A percentile compares a stretch with the other conserved stretches of the same genome.
Conservation (phyloP, 2,329 filamentous ascomycete species). For the Colletotrichum cuscutae region DNA sequence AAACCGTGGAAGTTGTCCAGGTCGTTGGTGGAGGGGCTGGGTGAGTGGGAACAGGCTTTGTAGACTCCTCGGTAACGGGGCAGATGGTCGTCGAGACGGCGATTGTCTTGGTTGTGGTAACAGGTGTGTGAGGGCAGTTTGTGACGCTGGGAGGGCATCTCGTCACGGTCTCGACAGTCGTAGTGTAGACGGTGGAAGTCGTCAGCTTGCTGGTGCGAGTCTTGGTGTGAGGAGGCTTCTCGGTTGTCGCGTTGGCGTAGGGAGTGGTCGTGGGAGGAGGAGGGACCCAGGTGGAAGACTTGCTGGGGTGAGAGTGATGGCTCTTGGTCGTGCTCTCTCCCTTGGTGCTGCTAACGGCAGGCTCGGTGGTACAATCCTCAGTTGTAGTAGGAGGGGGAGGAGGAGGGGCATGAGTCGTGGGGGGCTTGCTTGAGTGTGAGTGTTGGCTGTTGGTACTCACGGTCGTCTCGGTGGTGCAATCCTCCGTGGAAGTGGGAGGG, state of each 20-base stretch:
- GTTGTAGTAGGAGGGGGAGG: neutral
- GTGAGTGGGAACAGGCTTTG: neutral
- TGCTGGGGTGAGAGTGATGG: neutral
- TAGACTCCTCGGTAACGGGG: conserved; percentile 33
- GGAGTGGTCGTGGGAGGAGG: conserved; percentile 2
- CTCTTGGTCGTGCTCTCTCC: neutral
- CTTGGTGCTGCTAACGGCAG: neutral
- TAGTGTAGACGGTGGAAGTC: conserved; percentile 53
- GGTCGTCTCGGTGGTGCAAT: neutral
- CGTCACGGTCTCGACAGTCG: conserved; percentile 60
- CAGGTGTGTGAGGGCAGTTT: conserved; percentile 37
- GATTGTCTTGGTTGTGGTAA: conserved; percentile 51
- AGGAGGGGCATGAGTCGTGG: neutral
- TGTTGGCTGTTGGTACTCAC: neutral
- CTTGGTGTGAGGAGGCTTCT: conserved; percentile 9
- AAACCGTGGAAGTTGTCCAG: conserved; percentile 35
- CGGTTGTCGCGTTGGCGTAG: conserved; percentile 2
- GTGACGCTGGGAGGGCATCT: conserved; percentile 28
- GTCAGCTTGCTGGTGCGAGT: conserved; percentile 27
- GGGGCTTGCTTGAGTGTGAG: neutral
- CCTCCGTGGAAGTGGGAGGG: neutral
- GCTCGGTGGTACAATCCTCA: neutral
- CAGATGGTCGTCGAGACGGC: conserved; percentile 53
- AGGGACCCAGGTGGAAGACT: conserved; percentile 25
- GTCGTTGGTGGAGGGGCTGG: neutral